Evolutionary conservation across 1,284 basidiomycete species (phyloP), one percentile per base, ranked within the genome.

Genomic region (Rhodotorula sp.): DNA sequence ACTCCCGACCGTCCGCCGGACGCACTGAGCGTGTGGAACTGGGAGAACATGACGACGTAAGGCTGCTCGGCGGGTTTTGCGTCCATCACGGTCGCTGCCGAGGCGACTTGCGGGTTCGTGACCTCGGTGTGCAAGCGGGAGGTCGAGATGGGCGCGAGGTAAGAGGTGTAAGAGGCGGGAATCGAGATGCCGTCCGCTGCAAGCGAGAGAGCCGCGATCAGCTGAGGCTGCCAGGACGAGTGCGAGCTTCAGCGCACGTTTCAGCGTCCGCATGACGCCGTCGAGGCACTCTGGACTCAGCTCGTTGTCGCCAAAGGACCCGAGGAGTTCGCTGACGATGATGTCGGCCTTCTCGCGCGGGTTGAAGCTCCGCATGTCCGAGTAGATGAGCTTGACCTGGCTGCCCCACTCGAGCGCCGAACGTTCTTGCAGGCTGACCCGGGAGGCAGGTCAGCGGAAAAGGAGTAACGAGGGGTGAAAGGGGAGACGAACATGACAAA

Each of bases 231-330:
- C 22, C 19, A 52, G 19, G 29, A 32, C 9, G 22, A 39, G 39
- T 44, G 39, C 3, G 39, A 10, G 19, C 13, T 44, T 44, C 9
- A 39, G 69, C 65, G 44, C 36, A 73, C 68, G 73, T 54, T 76
- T 74, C 20, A 77, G 65, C 4, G 70, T 74, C 13, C 74, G 68
- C 72, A 76, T 77, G 30, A 76, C 72, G 19, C 77, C 72, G 56
- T 78, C 77, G 24, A 76, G 59, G 64, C 77, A 78, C 55, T 99
- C 96, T 0, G 96, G 96, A 78, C 92, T 94, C 54, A 99, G 86
- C 81, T 99, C 96, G 75, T 99, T 99, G 81, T 99, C 96, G 8
- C 95, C 96, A 81, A 99, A 99, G 13, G 91, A 94, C 8, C 96
- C 96, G 71, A 99, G 81, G 27, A 99, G 85, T 81, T 99, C 96